Conservation (phyloP, 495 filamentous ascomycete species). For the Cetradonia linearis region DNA sequence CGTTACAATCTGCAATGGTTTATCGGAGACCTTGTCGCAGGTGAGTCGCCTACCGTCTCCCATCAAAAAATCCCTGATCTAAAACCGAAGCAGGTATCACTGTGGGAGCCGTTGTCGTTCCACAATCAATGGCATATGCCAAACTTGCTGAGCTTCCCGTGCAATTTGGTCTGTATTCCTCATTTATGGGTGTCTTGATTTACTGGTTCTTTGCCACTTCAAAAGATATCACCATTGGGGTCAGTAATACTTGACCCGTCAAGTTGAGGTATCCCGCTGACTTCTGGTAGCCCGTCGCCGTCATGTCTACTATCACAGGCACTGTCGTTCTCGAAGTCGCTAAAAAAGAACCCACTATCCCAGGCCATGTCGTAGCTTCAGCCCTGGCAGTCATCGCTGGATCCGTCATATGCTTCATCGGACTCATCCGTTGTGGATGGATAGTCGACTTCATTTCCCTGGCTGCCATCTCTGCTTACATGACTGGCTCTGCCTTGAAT, state of each 20-base stretch:
- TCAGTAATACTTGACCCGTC: constrained; percentile 37
- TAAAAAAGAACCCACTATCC: constrained; percentile 47
- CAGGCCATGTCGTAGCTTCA: constrained; percentile 57
- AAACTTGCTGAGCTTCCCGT: constrained; percentile 65
- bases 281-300: constrained; percentile 69
- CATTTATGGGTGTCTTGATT: constrained; percentile 90
- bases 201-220: constrained; percentile 99
- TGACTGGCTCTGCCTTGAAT: constrained; percentile 92
- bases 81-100: constrained; percentile 56
- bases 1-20: constrained; percentile 88
- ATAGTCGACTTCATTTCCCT: constrained; percentile 95
- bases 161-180: constrained; percentile 88
- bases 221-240: constrained; percentile 98
- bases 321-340: constrained; percentile 58
- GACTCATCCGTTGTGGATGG: constrained; percentile 72
- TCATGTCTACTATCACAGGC: constrained; percentile 84
- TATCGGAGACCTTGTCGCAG: constrained; percentile 78
- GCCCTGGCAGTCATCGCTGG: constrained; percentile 73
- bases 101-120: constrained; percentile 89
- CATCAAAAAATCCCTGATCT: constrained; percentile 19
- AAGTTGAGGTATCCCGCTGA: constrained; percentile 7
- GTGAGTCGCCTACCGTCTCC: constrained; percentile 37
- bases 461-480: constrained; percentile 86
- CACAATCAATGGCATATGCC: constrained; percentile 97
- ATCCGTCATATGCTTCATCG: constrained; percentile 70